Percentiles rank a stretch among this genome's conserved stretches.
These are phyloP conservation scores for Daucus carota DNA, from an alignment of 129 eudicot genomes.

Conservation along the genomic window DH1_v3.0 NC_030385.2:801501-802000, in stretches of 20 bases:
- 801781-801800: slow-evolving; percentile 89
- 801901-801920: not conserved
- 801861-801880: not conserved
- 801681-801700: not conserved
- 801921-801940: slow-evolving; percentile 67
- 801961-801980: slow-evolving; percentile 58
- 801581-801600: slow-evolving; percentile 42
- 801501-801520: slow-evolving; percentile 98
- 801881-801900: not conserved
- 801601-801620: not conserved
- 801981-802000: slow-evolving; percentile 86
- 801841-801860: not conserved
- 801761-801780: slow-evolving; percentile 76
- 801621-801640: not conserved
- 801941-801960: slow-evolving; percentile 78
- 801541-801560: slow-evolving; percentile 96
- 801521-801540: slow-evolving; percentile 85
- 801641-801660: not conserved
- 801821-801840: slow-evolving; percentile 4
- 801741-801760: slow-evolving; percentile 85
- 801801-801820: slow-evolving; percentile 56
- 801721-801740: slow-evolving; percentile 79
- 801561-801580: slow-evolving; percentile 99
- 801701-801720: not conserved
- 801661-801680: not conserved